Conservation (phyloP, 331 rosid genomes). For the Quercus lobata region DNA sequence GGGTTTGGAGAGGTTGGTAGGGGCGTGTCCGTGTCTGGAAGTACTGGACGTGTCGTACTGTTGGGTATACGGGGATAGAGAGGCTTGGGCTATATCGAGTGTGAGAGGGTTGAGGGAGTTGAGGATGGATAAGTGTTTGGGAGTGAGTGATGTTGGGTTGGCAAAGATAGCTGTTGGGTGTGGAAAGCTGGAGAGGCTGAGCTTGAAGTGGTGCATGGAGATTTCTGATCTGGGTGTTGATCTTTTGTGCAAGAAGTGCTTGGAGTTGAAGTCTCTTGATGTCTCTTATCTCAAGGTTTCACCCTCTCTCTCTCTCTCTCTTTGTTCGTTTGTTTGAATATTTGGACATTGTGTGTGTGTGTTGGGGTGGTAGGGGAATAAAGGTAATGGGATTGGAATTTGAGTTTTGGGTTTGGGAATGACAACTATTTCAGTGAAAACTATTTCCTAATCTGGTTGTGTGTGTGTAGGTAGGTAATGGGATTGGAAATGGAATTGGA, state of each 20-base stretch:
- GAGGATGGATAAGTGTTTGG: slow-evolving; percentile 56
- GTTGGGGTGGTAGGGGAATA: too few relatives aligned
- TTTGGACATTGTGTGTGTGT: background rate
- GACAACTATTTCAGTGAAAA: background rate
- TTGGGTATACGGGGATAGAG: slow-evolving; percentile 55
- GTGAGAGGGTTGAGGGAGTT: slow-evolving; percentile 46
- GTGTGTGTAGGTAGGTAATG: background rate
- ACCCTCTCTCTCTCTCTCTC: background rate
- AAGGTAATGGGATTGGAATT: too few relatives aligned
- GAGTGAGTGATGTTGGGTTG: slow-evolving; percentile 57
- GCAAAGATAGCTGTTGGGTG: slow-evolving; percentile 54
- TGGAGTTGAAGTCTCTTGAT: slow-evolving; percentile 49
- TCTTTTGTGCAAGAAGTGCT: slow-evolving; percentile 60
- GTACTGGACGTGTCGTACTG: slow-evolving; percentile 53
- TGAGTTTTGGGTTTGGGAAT: background rate
- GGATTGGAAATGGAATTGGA: background rate
- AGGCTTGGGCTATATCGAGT: slow-evolving; percentile 48
- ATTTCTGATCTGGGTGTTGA: slow-evolving; percentile 64
- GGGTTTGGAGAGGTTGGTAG: slow-evolving; percentile 40
- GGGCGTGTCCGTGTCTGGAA: slow-evolving; percentile 43
- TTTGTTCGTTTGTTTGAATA: background rate
- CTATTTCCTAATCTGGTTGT: too few relatives aligned
- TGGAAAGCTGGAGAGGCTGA: slow-evolving; percentile 39
- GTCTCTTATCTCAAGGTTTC: slow-evolving; percentile 60
- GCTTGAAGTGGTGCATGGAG: slow-evolving; percentile 70